Evolutionary conservation across 176 grass and related monocot genomes (phyloP), one percentile per base, ranked within the genome.

Genomic region (Rhynchospora breviuscula): DNA sequence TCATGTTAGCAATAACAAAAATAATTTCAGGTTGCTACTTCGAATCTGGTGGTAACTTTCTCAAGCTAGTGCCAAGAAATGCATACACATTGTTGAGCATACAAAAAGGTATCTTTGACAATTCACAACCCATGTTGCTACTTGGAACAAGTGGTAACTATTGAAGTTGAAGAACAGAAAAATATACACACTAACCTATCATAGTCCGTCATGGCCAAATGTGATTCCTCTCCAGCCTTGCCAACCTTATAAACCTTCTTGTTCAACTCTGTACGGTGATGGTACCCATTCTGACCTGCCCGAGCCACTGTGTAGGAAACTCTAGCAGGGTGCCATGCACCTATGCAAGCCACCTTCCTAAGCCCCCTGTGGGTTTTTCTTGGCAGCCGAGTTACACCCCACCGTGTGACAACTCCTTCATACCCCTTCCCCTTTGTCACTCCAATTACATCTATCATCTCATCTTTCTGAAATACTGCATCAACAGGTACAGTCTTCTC

Each of bases 331-430:
- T 97, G 94, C 94, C 94, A 97, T 0, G 94, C 94, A 53, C 94
- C 94, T 7, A 97, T 97, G 83, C 94, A 97, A 15, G 94, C 94
- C 67, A 97, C 91, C 88, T 97, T 97, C 21, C 94, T 88, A 21
- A 97, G 88, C 78, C 94, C 94, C 57, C 94, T 94, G 90, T 97
- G 94, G n/a, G 94, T 97, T 82, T 97, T 97, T 53, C 94, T 86
- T 13, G 94, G 94, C 91, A 97, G 90, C 7, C 94, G 91, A 44
- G 94, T 97, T 63, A 97, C 94, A 54, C 94, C 94, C 94, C 94
- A 97, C 57, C 92, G 86, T 4, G 94, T 97, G 14, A 97, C 94
- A 8, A 97, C 94, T 86, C 94, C 94, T 87, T 97, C 94, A 5
- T 94, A 97, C 1, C 94, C 94, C 86, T 97, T 97, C 78, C 94